phyloP scores from a whole-genome alignment of 306 rosid genomes.

The Dryas alaskensis region DNA sequence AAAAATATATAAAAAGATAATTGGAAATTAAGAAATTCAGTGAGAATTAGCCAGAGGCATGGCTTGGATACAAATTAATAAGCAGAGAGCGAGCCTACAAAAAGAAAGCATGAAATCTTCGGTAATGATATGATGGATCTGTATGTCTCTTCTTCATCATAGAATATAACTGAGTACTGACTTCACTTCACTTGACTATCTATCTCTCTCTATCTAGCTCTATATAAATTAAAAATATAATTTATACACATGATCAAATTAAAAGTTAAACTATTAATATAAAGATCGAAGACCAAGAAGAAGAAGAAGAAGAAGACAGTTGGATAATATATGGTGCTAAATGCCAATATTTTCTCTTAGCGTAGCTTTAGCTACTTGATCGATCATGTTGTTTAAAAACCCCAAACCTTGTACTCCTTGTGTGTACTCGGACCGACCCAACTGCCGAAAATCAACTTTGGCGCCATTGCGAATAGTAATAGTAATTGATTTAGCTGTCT shows the following conservation, averaged over 20 bases:
- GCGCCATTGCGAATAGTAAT: too few species aligned
- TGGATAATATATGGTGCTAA: too few species aligned
- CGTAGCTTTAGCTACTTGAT: too few species aligned
- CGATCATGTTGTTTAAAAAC: not conserved
- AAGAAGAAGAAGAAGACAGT: too few species aligned
- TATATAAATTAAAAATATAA: conserved; percentile 19
- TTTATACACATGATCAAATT: conserved; percentile 23
- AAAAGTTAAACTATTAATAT: too few species aligned
- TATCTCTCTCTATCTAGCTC: conserved; percentile 2
- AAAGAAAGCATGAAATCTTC: conserved; percentile 10
- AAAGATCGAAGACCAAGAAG: too few species aligned
- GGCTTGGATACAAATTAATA: not conserved
- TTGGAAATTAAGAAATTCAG: not conserved
- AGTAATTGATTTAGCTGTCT: too few species aligned
- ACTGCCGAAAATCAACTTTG: too few species aligned
- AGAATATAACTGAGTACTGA: not conserved
- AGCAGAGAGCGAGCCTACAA: not conserved
- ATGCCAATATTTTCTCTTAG: too few species aligned
- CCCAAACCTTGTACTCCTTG: conserved; percentile 9
- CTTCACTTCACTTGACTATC: not conserved
- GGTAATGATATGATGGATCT: conserved; percentile 10
- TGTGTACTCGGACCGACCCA: too few species aligned
- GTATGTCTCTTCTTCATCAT: conserved; percentile 10
- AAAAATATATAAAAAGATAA: not conserved
- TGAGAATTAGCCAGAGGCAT: not conserved